Evolutionary conservation across 768 basidiomycete genomes (phyloP), one percentile per base, ranked within the genome.

Genomic region (Hericium erinaceus): DNA sequence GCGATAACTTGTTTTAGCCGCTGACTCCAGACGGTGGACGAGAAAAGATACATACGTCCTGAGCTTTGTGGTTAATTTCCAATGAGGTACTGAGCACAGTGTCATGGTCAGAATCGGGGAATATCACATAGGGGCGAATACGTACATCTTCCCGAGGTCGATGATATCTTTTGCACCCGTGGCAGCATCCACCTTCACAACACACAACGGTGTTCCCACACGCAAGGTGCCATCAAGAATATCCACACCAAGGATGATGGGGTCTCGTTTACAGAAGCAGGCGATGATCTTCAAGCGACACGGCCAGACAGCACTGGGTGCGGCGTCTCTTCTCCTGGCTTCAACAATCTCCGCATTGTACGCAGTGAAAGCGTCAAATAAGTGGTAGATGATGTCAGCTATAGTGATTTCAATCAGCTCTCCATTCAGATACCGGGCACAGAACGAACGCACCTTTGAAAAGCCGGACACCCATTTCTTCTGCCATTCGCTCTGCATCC

Each of bases 331-430:
- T 40, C 91, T 81, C 72, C 93, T 95, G n/a, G 91, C 92, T 70
- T 97, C 95, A 58, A 79, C 78, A 55, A 98, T 93, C 72, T 92
- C 90, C 59, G 80, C 80, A 68, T 95, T 95, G 72, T 98, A 98
- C 1, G 85, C 89, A 46, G 85, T 97, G 76, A 98, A 98, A 15
- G 92, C 83, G 67, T 98, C 95, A 68, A 98, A 98, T 48, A 99
- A 74, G 69, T 98, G 95, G 72, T 99, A 99, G 64, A 99, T 98
- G 69, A 98, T 98, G 71, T 97, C 94, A 60, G 95, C 95, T 98
- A 69, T 26, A 39, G 53, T 39, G 7, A 10, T 8, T 7, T 40
- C 58, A 13, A 63, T 33, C 33, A 33, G 33, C 33, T 60, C 26
- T 53, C 13, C 37, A n/a, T 24, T 18, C 55, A 26, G 49, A 22